Evolutionary conservation across 306 rosid genomes (phyloP).

Genomic region (Ammopiptanthus mongolicus): DNA sequence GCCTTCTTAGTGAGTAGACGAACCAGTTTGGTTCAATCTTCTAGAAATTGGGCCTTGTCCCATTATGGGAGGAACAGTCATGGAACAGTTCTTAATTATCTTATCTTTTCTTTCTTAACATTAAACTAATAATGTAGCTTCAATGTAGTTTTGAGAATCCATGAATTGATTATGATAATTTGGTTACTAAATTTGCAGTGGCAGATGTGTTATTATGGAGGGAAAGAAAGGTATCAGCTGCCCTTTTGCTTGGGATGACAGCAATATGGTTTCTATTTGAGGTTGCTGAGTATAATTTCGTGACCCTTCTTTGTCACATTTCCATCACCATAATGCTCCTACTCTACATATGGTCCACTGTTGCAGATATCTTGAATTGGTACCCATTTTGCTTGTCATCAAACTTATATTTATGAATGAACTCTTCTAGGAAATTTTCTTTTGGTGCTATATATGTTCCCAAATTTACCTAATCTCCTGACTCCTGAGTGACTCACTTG

Average conservation of each 20-base stretch:
- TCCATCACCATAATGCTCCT: constrained; percentile 52
- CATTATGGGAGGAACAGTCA: neutral
- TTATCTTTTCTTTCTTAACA: neutral
- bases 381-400: constrained; percentile 13
- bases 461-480: neutral
- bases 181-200: constrained; percentile 37
- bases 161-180: constrained; percentile 10
- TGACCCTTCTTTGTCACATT: constrained; percentile 59
- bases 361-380: constrained; percentile 49
- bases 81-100: neutral
- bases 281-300: constrained; percentile 56
- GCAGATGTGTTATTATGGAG: constrained; percentile 71
- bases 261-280: constrained; percentile 64
- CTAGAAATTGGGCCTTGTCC: too few relatives aligned
- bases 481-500: neutral
- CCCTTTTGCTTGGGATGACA: constrained; percentile 53
- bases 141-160: neutral
- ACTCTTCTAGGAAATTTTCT: neutral
- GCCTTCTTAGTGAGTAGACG: too few relatives aligned
- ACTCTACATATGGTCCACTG: constrained; percentile 53
- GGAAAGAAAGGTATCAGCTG: constrained; percentile 38
- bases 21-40: too few relatives aligned
- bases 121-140: neutral
- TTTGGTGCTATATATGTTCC: neutral
- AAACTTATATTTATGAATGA: neutral